Evolutionary conservation across 148 eudicot species (phyloP), one percentile per base, ranked within the genome.

Genomic region (Agrostemma githago): DNA sequence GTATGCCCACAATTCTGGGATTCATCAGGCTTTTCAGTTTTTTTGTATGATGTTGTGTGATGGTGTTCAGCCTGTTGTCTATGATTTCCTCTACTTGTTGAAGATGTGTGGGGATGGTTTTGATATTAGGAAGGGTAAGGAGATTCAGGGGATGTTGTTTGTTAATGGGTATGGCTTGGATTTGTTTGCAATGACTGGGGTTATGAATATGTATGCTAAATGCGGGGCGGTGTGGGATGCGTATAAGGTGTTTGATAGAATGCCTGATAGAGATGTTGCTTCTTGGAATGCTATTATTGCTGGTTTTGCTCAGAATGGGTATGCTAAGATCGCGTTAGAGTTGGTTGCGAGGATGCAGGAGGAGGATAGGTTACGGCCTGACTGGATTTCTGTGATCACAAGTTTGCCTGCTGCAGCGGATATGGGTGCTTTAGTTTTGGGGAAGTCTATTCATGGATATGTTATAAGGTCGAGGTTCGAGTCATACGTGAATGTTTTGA

Each of bases 261-360:
- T 92, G 91, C 84, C 89, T 73, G 84, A 78, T 44, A 88, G 89
- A 75, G 98, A 92, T 75, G 83, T 88, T 71, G 88, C 87, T 15
- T 88, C 88, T 74, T 92, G 98, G 98, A 92, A 92, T 71, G 86
- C 91, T 0, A 86, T 90, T 63, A 79, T 88, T 79, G 82, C 85
- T 39, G 93, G 93, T 62, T 89, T 80, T 81, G 81, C 88, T 15
- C 96, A 90, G 76, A 92, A 92, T 82, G 87, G 96, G 83, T 75
- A 74, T 75, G 86, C 90, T 0, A 77, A 75, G 77, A 87, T 72
- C 78, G 89, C 90, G 5, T 3, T 90, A 41, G 92, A 88, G 74
- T 79, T 90, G 80, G 76, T 92, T 56, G n/a, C 70, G 15, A 34
- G 78, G 60, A 87, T 92, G 98, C 89, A 83, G 66, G 78, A 79